A percentile compares a stretch with the other conserved stretches of the same genome.
Evolutionary conservation across 1,284 basidiomycete species (phyloP).

Genomic region (Ganoderma meredithae): DNA sequence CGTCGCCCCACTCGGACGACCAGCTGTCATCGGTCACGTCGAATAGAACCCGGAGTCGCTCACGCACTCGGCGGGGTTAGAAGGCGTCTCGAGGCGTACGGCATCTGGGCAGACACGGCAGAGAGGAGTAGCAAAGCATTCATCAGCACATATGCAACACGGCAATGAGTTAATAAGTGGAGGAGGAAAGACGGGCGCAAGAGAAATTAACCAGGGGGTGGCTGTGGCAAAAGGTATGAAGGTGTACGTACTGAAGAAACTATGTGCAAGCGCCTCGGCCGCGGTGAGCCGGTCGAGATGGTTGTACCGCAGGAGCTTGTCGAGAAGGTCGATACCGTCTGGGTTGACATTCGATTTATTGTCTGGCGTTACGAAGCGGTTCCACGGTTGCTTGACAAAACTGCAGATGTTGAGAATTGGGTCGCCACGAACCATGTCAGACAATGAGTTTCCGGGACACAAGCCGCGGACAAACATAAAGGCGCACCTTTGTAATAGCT

Average conservation of each 20-base stretch:
- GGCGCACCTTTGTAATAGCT: constrained; percentile 67
- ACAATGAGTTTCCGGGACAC: background rate
- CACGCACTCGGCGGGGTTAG: constrained; percentile 57
- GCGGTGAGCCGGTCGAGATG: constrained; percentile 88
- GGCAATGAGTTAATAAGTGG: background rate
- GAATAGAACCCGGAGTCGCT: constrained; percentile 68
- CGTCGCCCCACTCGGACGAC: background rate
- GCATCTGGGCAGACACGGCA: constrained; percentile 45
- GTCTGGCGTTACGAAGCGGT: constrained; percentile 72
- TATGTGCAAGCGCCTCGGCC: constrained; percentile 76
- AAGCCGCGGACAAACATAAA: background rate
- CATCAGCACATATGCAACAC: background rate
- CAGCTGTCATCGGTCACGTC: background rate
- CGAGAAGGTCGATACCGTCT: constrained; percentile 83
- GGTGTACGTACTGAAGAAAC: constrained; percentile 73
- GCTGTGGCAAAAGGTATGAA: constrained; percentile 16
- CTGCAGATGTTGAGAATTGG: constrained; percentile 41
- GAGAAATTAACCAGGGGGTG: constrained; percentile 10
- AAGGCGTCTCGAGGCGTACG: constrained; percentile 60
- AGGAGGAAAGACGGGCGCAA: background rate
- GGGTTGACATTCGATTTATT: constrained; percentile 78
- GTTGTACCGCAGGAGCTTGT: constrained; percentile 86
- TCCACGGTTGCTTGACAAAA: constrained; percentile 82
- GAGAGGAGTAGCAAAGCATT: background rate
- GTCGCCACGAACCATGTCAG: constrained; percentile 8